Conservation (phyloP, 140 eudicot species). For the Stevia rebaudiana region DNA sequence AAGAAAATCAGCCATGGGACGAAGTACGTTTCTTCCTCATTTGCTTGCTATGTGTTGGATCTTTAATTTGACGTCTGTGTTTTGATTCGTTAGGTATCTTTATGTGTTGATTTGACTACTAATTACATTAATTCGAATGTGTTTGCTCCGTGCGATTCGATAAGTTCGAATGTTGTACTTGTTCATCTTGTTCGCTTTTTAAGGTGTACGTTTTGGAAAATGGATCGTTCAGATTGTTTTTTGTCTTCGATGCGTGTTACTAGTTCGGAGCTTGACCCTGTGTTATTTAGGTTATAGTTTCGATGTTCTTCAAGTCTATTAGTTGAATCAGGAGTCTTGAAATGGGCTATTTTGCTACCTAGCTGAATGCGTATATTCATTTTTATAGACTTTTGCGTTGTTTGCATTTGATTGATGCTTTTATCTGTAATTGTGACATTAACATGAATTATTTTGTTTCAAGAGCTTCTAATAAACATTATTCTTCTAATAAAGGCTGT, state of each 20-base stretch:
- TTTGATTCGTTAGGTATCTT: background rate
- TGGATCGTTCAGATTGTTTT: background rate
- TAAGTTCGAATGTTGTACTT: background rate
- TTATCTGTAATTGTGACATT: background rate
- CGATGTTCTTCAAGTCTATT: background rate
- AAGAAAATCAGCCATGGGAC: conserved; percentile 51
- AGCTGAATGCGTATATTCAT: background rate
- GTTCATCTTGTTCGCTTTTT: background rate
- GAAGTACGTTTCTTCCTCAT: conserved; percentile 36
- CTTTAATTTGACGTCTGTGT: background rate
- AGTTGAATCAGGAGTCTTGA: background rate
- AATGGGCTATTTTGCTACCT: background rate
- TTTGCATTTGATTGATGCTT: background rate
- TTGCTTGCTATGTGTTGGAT: background rate
- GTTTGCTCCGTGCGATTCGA: background rate
- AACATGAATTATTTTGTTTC: too few relatives aligned
- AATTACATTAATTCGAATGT: background rate
- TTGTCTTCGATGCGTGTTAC: background rate
- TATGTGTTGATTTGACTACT: background rate
- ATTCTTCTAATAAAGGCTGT: too few relatives aligned
- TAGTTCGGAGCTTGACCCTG: background rate
- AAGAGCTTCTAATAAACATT: too few relatives aligned
- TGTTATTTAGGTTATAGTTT: background rate
- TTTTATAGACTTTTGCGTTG: background rate
- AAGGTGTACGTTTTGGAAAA: background rate